Percentiles rank a stretch among this genome's conserved stretches.
These are phyloP conservation scores for Lipomyces yamanashiensis DNA, from an alignment of 805 yeast species.

Conservation along the genomic window DNA sequence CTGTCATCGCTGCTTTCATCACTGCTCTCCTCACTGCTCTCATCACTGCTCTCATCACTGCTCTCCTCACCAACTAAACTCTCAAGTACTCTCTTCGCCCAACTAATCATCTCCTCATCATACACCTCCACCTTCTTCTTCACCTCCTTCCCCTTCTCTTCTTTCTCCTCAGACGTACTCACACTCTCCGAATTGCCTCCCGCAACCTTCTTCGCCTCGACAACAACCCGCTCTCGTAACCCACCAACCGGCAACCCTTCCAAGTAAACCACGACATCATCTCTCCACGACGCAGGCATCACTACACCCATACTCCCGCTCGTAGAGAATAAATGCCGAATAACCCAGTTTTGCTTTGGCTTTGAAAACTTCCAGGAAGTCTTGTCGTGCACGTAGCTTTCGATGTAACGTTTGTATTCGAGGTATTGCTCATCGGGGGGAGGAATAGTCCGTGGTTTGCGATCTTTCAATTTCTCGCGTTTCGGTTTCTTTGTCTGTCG, in stretches of 20 bases:
- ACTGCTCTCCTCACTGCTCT: background rate
- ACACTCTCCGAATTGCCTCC: background rate
- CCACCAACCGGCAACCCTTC: constrained; percentile 22
- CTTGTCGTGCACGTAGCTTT: constrained; percentile 5
- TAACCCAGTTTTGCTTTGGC: constrained; percentile 30
- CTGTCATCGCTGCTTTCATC: background rate
- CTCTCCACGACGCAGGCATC: constrained; percentile 9
- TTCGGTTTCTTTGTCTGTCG: background rate
- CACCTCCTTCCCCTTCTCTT: background rate
- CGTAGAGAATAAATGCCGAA: constrained; percentile 16
- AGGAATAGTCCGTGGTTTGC: background rate
- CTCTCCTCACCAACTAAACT: constrained; percentile 2
- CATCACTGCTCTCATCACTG: background rate
- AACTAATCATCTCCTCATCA: background rate
- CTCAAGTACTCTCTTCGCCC: constrained; percentile 16
- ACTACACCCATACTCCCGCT: background rate
- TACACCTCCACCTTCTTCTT: background rate
- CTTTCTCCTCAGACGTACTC: background rate
- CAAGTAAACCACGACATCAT: constrained; percentile 1
- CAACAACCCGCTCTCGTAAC: constrained; percentile 16
- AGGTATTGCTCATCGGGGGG: background rate
- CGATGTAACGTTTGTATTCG: constrained; percentile 16
- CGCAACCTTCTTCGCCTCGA: constrained; percentile 16
- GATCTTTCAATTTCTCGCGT: background rate
- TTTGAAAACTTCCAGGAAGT: constrained; percentile 29